Percentiles rank a stretch among this genome's conserved stretches.
phyloP scores from a whole-genome alignment of 169 alveolate genomes.

The Plasmodium gaboni region DNA sequence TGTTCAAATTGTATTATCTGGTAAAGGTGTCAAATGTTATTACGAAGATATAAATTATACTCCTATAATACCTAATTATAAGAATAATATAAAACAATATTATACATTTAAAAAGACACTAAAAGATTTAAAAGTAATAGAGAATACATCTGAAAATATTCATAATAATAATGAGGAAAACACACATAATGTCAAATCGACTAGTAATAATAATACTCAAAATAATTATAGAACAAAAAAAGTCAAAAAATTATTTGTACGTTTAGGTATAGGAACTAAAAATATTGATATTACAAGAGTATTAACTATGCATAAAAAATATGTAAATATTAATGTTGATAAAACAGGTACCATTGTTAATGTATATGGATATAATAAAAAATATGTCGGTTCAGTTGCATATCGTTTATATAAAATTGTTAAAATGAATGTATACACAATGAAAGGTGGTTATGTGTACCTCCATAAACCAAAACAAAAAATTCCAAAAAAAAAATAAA shows the following conservation, averaged over 20 bases:
- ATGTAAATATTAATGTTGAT: conserved; percentile 86
- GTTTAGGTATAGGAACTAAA: conserved; percentile 91
- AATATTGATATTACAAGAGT: conserved; percentile 88
- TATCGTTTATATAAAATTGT: conserved; percentile 85
- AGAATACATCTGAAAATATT: conserved; percentile 6
- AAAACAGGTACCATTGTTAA: conserved; percentile 81
- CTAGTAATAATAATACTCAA: conserved; percentile 1
- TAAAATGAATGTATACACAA: conserved; percentile 90
- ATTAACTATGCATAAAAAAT: conserved; percentile 83
- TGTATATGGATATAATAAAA: conserved; percentile 89
- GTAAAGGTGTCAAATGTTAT: conserved; percentile 91
- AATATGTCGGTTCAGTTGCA: conserved; percentile 89
- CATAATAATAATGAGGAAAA: conserved; percentile 3
- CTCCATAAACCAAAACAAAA: conserved; percentile 86
- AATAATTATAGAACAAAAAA: conserved; percentile 76
- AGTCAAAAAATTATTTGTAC: conserved; percentile 87
- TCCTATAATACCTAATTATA: conserved; percentile 32
- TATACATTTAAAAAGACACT: conserved; percentile 26
- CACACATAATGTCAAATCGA: neutral
- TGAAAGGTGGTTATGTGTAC: conserved; percentile 91
- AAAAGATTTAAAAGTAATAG: conserved; percentile 30
- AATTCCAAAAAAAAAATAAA: conserved; percentile 83
- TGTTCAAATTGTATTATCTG: conserved; percentile 89
- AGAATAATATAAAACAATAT: conserved; percentile 63
- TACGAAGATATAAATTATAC: conserved; percentile 80